phyloP scores from a whole-genome alignment of 306 rosid genomes.

The Acacia acuminata region DNA sequence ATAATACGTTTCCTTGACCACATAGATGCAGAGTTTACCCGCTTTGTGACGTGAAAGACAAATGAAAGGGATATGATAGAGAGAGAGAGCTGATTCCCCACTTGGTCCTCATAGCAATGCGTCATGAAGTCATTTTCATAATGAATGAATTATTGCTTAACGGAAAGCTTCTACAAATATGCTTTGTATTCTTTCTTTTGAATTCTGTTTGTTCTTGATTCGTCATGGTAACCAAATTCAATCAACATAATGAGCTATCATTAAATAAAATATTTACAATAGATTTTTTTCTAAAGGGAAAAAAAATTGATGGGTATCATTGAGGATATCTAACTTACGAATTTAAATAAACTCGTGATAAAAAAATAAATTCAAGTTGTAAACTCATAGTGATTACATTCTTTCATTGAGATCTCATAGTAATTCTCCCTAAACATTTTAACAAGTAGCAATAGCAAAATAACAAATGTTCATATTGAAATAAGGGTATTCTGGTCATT shows the following conservation, averaged over 20 bases:
- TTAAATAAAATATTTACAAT: no score
- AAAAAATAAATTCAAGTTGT: accelerated
- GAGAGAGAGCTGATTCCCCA: not conserved
- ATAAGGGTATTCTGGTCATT: no score
- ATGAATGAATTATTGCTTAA: not conserved
- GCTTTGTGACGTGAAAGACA: not conserved
- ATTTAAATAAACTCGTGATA: no score
- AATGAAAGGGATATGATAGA: slow-evolving; percentile 10
- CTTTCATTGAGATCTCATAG: no score
- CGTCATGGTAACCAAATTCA: not conserved
- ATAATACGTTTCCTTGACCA: not conserved
- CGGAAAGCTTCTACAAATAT: not conserved
- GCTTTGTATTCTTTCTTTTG: slow-evolving; percentile 5
- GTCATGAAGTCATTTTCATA: slow-evolving; percentile 30
- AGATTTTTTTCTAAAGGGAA: no score
- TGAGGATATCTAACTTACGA: no score
- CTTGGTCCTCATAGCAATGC: slow-evolving; percentile 12
- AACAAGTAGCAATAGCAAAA: no score
- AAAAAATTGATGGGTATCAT: no score
- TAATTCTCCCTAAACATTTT: no score
- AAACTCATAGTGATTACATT: no score
- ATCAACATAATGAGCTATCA: not conserved
- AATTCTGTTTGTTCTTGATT: not conserved
- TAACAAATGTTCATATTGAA: no score
- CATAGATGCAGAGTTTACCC: not conserved